These are phyloP conservation scores for Nepenthes mirabilis DNA, from an alignment of 148 eudicot genomes.

Conservation along the genomic window DNA sequence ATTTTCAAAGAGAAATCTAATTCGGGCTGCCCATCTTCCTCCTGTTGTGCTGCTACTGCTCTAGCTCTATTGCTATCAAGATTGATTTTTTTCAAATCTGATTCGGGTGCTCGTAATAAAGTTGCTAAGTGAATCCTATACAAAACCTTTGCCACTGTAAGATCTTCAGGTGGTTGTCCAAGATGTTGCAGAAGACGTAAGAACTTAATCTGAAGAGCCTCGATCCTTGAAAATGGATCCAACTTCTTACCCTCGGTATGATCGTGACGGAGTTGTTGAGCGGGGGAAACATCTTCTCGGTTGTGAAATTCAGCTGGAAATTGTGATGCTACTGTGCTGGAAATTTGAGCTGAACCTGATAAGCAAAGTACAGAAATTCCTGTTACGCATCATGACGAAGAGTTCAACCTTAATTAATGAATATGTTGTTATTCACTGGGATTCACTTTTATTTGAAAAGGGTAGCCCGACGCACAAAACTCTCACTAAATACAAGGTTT, in stretches of 20 bases:
- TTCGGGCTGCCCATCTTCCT: constrained; percentile 39
- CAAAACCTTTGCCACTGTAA: constrained; percentile 73
- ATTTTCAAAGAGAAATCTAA: constrained; percentile 61
- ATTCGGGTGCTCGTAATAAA: constrained; percentile 64
- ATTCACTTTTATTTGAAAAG: no score
- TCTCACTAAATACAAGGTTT: no score
- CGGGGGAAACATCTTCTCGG: constrained; percentile 23
- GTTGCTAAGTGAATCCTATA: constrained; percentile 85
- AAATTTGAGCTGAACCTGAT: constrained; percentile 23
- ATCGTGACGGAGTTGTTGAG: constrained; percentile 18
- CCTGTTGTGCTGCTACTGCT: constrained; percentile 59
- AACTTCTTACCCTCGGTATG: constrained; percentile 23
- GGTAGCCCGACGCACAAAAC: no score
- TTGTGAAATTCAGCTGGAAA: constrained; percentile 19
- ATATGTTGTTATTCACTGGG: neutral
- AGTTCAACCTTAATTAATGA: neutral
- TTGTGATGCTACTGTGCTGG: constrained; percentile 17
- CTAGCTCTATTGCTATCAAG: constrained; percentile 54
- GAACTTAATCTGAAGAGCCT: constrained; percentile 59
- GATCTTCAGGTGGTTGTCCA: constrained; percentile 56
- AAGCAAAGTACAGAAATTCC: constrained; percentile 7
- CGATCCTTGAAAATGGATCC: constrained; percentile 60
- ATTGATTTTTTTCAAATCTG: constrained; percentile 69
- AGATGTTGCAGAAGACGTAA: constrained; percentile 56
- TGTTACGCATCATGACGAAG: neutral